These are phyloP conservation scores for Ogataea trehaloabstinens DNA, from an alignment of 805 yeast species.

Conservation along the genomic window DNA sequence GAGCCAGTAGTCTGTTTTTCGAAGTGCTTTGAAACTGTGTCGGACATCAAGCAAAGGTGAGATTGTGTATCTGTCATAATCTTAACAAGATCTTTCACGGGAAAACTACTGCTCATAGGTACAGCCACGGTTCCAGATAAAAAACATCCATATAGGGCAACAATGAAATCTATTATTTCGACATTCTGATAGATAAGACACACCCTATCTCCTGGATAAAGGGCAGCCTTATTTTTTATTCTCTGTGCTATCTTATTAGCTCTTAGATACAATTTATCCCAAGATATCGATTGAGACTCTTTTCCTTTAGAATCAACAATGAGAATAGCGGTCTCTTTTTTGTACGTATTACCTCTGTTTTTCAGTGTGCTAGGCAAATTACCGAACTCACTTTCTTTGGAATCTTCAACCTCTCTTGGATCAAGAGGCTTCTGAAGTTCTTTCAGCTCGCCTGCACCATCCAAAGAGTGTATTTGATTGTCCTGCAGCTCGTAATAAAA, in stretches of 20 bases:
- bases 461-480: not conserved
- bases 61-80: conserved; percentile 74
- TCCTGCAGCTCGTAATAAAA: conserved; percentile 6
- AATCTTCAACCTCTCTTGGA: conserved; percentile 49
- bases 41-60: conserved; percentile 78
- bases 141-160: conserved; percentile 88
- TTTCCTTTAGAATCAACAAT: conserved; percentile 78
- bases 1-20: conserved; percentile 52
- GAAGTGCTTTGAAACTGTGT: conserved; percentile 68
- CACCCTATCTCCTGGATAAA: conserved; percentile 81
- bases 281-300: conserved; percentile 69
- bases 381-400: conserved; percentile 45
- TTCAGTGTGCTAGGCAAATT: conserved; percentile 71
- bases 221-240: conserved; percentile 66
- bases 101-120: conserved; percentile 78
- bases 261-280: conserved; percentile 84
- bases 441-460: conserved; percentile 19
- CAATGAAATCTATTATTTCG: conserved; percentile 81
- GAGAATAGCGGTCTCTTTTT: conserved; percentile 67
- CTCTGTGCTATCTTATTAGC: conserved; percentile 89
- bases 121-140: conserved; percentile 93
- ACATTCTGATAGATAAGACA: conserved; percentile 77
- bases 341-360: conserved; percentile 64
- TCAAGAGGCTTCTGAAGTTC: conserved; percentile 59
- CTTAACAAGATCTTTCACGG: conserved; percentile 64